Evolutionary conservation across 495 filamentous ascomycete species (phyloP), one percentile per base, ranked within the genome.

Genomic region (Penicillium diatomitis): DNA sequence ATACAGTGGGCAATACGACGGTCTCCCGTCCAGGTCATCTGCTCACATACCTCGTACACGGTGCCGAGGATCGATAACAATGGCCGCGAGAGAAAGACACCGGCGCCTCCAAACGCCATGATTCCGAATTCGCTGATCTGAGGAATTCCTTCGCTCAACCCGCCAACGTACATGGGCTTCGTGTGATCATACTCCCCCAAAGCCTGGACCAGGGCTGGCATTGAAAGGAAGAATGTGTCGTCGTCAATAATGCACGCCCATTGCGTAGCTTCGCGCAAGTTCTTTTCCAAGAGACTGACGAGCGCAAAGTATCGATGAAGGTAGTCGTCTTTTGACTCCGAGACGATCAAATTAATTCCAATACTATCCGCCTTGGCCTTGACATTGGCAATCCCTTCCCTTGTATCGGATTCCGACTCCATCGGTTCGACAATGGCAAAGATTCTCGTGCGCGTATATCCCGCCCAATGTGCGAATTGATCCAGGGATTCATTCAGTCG

Each of bases 201-300:
- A 30, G 67, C 73, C 3, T 67, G 49, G 4, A 78, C 58, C n/a
- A 84, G 59, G 9, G 63, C 61, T 8, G 62, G 48, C 62, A 82
- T 70, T 12, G 72, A 77, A 0, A 73, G 67, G 65, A 83, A 81
- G 54, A 84, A 84, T 4, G 84, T 86, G 58, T 87, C 84, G 61
- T 87, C 84, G 58, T 87, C 83, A 30, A 86, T 71, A 32, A 87
- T 68, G 42, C 69, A 77, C 8, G 75, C 68, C 82, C 82, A 87
- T 32, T 67, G 60, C 0, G 79, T 83, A 2, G 67, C 46, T 1
- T 70, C 63, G 6, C 69, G 69, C n/a, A 70, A 52, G 46, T 72
- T 56, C 5, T 68, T 52, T 36, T 76, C 66, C 42, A 85, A 62
- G 20, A 75, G 65, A 10, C 71, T 63, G 4, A 86, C 56, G 27